phyloP scores from a whole-genome alignment of 768 basidiomycete genomes.

The Mrakia blollopis region DNA sequence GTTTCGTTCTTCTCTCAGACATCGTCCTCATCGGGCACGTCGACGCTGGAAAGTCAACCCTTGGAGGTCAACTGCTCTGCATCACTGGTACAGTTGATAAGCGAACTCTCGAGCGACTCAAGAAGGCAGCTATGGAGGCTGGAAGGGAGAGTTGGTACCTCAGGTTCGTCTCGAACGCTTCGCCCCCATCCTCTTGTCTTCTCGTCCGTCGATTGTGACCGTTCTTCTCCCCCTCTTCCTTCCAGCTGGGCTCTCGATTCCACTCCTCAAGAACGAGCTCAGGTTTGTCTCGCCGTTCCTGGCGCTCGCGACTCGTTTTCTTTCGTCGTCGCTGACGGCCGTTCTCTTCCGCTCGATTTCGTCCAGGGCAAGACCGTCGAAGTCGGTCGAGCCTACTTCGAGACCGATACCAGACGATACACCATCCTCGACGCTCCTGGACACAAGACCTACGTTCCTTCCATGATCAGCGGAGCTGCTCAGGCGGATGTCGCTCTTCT shows the following conservation, averaged over 20 bases:
- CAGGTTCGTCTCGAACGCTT: constrained; percentile 49
- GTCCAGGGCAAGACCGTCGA: constrained; percentile 87
- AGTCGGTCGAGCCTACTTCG: constrained; percentile 96
- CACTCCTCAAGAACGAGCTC: constrained; percentile 87
- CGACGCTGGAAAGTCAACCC: constrained; percentile 97
- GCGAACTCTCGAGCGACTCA: constrained; percentile 97
- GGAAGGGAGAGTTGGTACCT: constrained; percentile 98
- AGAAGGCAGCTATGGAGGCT: constrained; percentile 93
- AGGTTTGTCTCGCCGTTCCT: constrained; percentile 44
- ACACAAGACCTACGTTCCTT: constrained; percentile 96
- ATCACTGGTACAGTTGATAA: constrained; percentile 92
- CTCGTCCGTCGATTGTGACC: neutral
- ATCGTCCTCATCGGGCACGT: constrained; percentile 99
- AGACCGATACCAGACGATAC: constrained; percentile 77
- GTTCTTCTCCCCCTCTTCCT: no score
- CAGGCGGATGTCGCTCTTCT: constrained; percentile 95
- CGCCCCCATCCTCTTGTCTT: neutral
- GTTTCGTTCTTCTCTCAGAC: constrained; percentile 43
- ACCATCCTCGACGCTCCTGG: constrained; percentile 98
- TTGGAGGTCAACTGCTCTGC: constrained; percentile 91
- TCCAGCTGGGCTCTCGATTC: constrained; percentile 79
- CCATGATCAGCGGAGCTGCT: constrained; percentile 96
- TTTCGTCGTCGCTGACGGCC: neutral
- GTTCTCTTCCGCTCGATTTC: neutral
- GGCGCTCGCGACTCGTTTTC: neutral